phyloP scores from a whole-genome alignment of 1,139 yeast species.

The Nakaseomyces bracarensis region DNA sequence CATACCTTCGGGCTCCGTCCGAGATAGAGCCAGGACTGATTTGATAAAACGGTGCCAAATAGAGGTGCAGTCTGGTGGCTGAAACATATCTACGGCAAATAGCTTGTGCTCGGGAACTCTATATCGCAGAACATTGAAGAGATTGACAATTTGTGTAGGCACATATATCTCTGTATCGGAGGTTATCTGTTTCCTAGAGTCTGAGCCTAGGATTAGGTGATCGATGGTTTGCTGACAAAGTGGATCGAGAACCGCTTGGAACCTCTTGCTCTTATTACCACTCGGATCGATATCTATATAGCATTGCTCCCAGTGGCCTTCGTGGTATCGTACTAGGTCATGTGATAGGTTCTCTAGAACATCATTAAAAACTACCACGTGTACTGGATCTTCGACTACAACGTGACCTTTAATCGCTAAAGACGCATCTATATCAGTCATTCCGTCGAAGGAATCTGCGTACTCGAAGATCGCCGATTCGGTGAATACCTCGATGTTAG shows the following conservation, averaged over 20 bases:
- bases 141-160: conserved; percentile 26
- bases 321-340: conserved; percentile 20
- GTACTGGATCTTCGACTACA: conserved; percentile 25
- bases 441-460: conserved; percentile 8
- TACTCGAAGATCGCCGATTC: neutral
- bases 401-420: neutral
- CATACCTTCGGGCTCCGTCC: conserved; percentile 2
- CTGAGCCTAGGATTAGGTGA: neutral
- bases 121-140: conserved; percentile 18
- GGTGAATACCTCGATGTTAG: neutral
- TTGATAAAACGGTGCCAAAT: conserved; percentile 1
- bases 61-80: neutral
- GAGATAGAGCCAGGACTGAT: neutral
- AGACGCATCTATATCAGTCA: conserved; percentile 6
- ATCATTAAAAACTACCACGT: conserved; percentile 26
- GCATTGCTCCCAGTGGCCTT: conserved; percentile 10
- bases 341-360: conserved; percentile 23
- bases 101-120: conserved; percentile 25
- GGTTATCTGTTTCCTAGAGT: neutral
- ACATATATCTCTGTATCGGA: conserved; percentile 14
- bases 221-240: conserved; percentile 2
- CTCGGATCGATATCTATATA: conserved; percentile 14
- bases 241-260: neutral
- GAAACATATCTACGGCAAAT: conserved; percentile 21
- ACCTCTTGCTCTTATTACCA: neutral